Conservation (phyloP, 2,329 filamentous ascomycete species). For the Ceratocystis variospora region DNA sequence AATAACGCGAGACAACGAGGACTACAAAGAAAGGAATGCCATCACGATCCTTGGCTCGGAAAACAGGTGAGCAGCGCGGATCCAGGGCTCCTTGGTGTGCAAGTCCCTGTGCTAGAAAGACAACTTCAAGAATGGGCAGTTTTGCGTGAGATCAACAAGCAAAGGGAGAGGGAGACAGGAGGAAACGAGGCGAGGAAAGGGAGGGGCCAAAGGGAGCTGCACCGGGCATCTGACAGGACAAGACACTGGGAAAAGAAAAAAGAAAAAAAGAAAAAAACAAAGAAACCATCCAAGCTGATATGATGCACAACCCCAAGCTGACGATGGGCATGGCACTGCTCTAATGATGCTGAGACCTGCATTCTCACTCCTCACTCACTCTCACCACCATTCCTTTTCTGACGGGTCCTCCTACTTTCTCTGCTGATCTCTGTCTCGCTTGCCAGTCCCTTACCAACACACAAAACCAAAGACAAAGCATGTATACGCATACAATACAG, state of each 20-base stretch:
- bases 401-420: neutral
- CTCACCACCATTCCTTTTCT: neutral
- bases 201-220: neutral
- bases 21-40: conserved; percentile 5
- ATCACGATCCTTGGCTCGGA: neutral
- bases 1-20: neutral
- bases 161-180: neutral
- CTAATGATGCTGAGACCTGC: conserved; percentile 3
- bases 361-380: neutral
- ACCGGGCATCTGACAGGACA: neutral
- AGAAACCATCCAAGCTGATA: neutral
- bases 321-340: neutral
- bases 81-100: neutral
- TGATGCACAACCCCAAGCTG: neutral
- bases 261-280: neutral
- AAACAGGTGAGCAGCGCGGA: neutral
- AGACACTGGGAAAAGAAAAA: neutral
- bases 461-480: neutral
- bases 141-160: neutral
- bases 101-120: neutral
- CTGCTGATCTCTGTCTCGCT: neutral
- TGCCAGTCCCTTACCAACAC: neutral
- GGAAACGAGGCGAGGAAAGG: neutral
- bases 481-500: neutral
- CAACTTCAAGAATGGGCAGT: neutral